Base-by-base conservation (phyloP, 768 basidiomycete species). In the Leccinum subtestaceum region DNA sequence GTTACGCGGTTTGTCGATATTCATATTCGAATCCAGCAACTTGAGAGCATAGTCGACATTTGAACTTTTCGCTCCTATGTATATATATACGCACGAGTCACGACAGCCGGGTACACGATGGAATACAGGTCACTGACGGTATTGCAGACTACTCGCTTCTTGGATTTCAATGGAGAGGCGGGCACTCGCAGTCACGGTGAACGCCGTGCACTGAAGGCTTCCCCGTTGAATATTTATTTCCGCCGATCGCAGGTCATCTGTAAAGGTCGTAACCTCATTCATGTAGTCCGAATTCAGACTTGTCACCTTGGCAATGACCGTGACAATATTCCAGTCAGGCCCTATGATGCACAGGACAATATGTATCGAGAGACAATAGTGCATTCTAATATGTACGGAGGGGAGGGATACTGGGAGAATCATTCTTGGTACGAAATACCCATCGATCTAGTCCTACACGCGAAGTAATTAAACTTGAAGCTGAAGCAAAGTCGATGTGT, bases 101-200 rank as follows among this genome's bases (percentile, higher is more conserved):
- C 38, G 40, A n/a, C 69, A 70, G 32, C 74, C 75, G 1, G 27
- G 71, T 40, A 66, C 69, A 29, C 56, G 71, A 43, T 10, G 4
- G 15, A 43, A n/a, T n/a, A 17, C 40, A 9, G n/a, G 27, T 27
- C 27, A 27, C 27, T 27, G 27, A 27, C 27, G 27, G 27, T 43
- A 2, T n/a, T n/a, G 40, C 40, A 43, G n/a, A 8, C 40, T 4
- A 43, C 8, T n/a, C 17, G 1, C n/a, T 9, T n/a, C 13, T 34
- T 13, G 13, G 5, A 34, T 43, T 43, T n/a, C 9, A 6, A 43
- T 27, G 27, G 1, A 27, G 10, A 7, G 4, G n/a, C 4, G 40
- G n/a, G 4, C 40, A 43, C 8, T 13, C 34, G 13, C 34, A 12
- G 34, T 34, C 13, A 13, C 13, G 34, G 12, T 34, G 34, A 13